Base-by-base conservation (phyloP, 768 basidiomycete genomes). In the Russula earlei region DNA sequence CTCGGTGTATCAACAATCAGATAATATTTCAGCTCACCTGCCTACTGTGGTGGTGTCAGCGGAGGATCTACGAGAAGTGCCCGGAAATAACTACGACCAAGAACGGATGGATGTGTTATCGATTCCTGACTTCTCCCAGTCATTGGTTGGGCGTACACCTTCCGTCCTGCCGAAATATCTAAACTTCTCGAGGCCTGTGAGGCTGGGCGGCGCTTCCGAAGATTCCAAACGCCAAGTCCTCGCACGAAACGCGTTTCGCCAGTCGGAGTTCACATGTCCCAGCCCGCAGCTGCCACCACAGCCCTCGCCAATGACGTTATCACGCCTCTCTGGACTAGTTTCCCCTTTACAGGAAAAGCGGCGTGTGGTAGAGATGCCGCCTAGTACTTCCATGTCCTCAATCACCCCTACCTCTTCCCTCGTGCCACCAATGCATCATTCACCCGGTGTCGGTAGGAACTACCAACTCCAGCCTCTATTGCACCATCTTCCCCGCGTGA, bases 181-280 rank as follows among this genome's bases (percentile, higher is more conserved):
- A 29, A 87, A 85, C 65, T 86, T 82, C 63, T 86, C 86, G 22
- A 72, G 83, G 47, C 83, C 84, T 44, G 75, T 77, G 51, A 77
- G 78, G 20, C 75, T 77, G 17, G 68, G 68, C 0, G 72, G 73
- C 22, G 69, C 67, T 11, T 69, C 74, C 27, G 68, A 71, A 42
- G 70, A 70, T 27, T 62, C 68, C 54, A 76, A 79, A 55, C 71
- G 69, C 31, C 68, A 67, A 43, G 77, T 76, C 15, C 69, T 87
- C 48, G 78, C 83, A 67, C 76, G 87, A 43, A 85, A 86, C 68
- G 70, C 77, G 31, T 72, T 66, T 72, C 37, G 70, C 14, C 49
- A 6, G 5, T 49, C 58, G 29, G 27, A 24, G 8, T 50, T 56
- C 47, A 9, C 47, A n/a, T 19, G 48, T 49, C 11, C 41, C 51